Percentiles rank a stretch among this genome's conserved stretches.
These are phyloP conservation scores for Penicillium vulpinum DNA, from an alignment of 2,329 filamentous ascomycete genomes.

Conservation along the genomic window DNA sequence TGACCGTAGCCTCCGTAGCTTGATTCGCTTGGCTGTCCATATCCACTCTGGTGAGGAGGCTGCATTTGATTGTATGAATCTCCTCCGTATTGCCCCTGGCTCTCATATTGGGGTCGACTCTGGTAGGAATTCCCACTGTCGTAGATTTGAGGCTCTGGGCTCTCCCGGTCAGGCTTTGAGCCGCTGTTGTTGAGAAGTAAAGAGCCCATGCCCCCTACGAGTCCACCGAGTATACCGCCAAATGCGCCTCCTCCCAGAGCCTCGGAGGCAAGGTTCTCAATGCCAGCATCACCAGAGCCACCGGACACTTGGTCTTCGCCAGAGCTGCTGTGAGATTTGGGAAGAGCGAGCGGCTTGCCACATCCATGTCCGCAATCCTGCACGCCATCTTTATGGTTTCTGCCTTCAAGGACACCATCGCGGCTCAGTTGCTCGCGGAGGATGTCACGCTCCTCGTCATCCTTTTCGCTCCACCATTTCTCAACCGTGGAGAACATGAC, in stretches of 20 bases:
- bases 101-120: conserved; percentile 8
- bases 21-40: conserved; percentile 19
- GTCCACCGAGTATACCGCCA: conserved; percentile 68
- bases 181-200: conserved; percentile 61
- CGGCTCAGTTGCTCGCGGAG: conserved; percentile 75
- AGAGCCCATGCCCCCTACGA: conserved; percentile 60
- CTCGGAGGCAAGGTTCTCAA: conserved; percentile 57
- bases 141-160: conserved; percentile 8
- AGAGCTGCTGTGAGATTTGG: conserved; percentile 51
- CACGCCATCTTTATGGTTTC: conserved; percentile 85
- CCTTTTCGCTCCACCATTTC: conserved; percentile 76
- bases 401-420: conserved; percentile 70
- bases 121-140: conserved; percentile 9
- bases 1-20: conserved; percentile 23
- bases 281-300: conserved; percentile 31
- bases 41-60: conserved; percentile 3
- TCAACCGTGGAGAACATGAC: conserved; percentile 78
- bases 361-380: conserved; percentile 84
- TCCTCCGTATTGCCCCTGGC: conserved; percentile 16
- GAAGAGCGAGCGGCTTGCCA: conserved; percentile 75
- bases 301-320: conserved; percentile 19
- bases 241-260: conserved; percentile 65
- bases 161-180: conserved; percentile 12
- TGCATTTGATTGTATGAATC: conserved; percentile 9
- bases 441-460: conserved; percentile 61